Base-by-base conservation (phyloP, 1,139 yeast genomes). In the Magnusiomyces clavatus region DNA sequence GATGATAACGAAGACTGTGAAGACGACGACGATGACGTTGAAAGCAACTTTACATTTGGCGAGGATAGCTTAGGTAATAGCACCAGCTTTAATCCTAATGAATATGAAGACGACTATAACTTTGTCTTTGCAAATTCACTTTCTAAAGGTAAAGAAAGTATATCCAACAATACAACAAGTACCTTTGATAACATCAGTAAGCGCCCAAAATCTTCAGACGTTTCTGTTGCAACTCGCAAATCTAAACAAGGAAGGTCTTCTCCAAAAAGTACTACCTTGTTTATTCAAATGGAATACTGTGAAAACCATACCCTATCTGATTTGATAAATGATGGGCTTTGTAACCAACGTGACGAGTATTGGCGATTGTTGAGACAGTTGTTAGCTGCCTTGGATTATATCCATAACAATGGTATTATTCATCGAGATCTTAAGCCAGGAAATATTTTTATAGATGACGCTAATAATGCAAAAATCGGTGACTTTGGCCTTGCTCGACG, bases 251-350 rank as follows among this genome's bases (percentile, higher is more conserved):
- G 31, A 24, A 10, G 24, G 13, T 12, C 40, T 40, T 20, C 5
- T 39, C 46, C 46, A 34, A 41, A 49, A 20, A 70, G 71, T 61
- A 81, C 79, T 69, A 90, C 77, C 44, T 73, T 76, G 57, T 94
- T 73, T 64, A 92, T 94, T 57, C 98, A 94, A 64, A 94, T 94
- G 99, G 98, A 94, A 66, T 94, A 92, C 64, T 94, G 98, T 69
- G 98, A 94, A 61, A 92, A 92, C 62, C 87, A 87, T 55, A 92
- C 98, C 0, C 69, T 94, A 40, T 77, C 80, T 48, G 96, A 92
- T 66, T 72, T 92, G 57, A 92, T 94, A 43, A 80, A 79, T 47
- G 94, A 85, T 57, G 90, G 89, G 0, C 72, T 90, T n/a, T 86
- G 83, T 6, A 73, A 73, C 10, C 80, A 86, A 51, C 74, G 86